Conservation (phyloP, 148 eudicot genomes). For the Cornus suecica region DNA sequence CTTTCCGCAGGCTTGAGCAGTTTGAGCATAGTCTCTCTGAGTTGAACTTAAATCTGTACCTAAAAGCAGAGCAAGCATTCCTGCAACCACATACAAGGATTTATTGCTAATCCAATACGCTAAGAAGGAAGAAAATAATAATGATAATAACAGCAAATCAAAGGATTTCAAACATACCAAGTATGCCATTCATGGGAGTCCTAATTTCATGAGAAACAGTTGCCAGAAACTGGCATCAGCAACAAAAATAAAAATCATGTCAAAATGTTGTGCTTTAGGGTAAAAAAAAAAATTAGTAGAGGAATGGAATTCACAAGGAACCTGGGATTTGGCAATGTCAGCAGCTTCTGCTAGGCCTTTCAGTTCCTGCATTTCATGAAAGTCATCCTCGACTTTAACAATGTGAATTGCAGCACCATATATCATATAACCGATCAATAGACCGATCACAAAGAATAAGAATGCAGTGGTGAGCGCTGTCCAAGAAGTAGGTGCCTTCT, state of each 20-base stretch:
- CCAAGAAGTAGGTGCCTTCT: constrained; percentile 52
- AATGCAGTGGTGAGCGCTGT: constrained; percentile 29
- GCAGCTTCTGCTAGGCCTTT: constrained; percentile 70
- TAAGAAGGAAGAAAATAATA: neutral
- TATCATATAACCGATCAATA: constrained; percentile 40
- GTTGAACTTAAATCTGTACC: constrained; percentile 71
- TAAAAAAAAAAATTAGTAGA: neutral
- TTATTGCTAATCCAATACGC: neutral
- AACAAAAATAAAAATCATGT: neutral
- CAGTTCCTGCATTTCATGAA: constrained; percentile 50
- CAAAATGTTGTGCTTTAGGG: neutral
- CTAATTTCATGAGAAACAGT: constrained; percentile 80
- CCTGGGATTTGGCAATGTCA: constrained; percentile 78
- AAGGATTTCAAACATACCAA: constrained; percentile 35
- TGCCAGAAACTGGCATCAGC: constrained; percentile 57
- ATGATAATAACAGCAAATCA: neutral
- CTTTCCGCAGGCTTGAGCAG: constrained; percentile 74
- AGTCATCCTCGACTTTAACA: constrained; percentile 61
- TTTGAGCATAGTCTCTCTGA: constrained; percentile 67
- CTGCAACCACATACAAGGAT: constrained; percentile 21
- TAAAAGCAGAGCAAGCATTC: constrained; percentile 67
- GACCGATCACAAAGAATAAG: constrained; percentile 34
- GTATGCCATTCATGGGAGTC: constrained; percentile 76
- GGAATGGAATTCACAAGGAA: constrained; percentile 5
- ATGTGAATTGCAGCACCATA: constrained; percentile 49